Percentiles rank a stretch among this genome's conserved stretches.
These are phyloP conservation scores for Skeletonema marinoi DNA, from an alignment of 108 stramenopile species.

Conservation along the genomic window DNA sequence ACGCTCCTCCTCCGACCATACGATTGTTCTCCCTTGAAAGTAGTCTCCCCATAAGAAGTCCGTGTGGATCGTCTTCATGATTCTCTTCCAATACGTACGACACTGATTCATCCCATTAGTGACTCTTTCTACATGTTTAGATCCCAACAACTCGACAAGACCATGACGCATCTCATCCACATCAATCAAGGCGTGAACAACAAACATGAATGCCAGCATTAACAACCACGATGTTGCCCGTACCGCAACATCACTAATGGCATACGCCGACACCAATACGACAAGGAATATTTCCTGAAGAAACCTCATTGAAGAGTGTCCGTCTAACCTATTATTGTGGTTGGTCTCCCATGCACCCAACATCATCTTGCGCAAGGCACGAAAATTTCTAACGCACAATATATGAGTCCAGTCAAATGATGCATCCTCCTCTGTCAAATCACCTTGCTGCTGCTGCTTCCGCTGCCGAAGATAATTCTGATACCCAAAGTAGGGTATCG, in stretches of 20 bases:
- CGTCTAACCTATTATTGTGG: not conserved
- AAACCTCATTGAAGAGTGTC: constrained; percentile 18
- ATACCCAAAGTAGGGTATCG: constrained; percentile 39
- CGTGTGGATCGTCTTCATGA: constrained; percentile 4
- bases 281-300: constrained; percentile 25
- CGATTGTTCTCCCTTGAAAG: constrained; percentile 18
- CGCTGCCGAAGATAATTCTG: not conserved
- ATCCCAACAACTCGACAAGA: constrained; percentile 4
- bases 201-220: constrained; percentile 1
- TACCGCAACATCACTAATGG: constrained; percentile 22
- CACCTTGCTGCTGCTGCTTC: not conserved
- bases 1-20: constrained; percentile 21
- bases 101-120: not conserved
- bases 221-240: constrained; percentile 13
- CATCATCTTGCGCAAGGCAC: not conserved
- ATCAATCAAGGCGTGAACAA: constrained; percentile 16
- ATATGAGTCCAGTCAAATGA: constrained; percentile 3
- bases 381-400: not conserved
- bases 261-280: constrained; percentile 18
- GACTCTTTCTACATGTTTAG: not conserved
- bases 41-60: constrained; percentile 21
- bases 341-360: not conserved
- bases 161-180: constrained; percentile 20
- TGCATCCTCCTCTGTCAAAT: not conserved
- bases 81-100: not conserved